Base-by-base conservation (phyloP, 148 eudicot genomes). In the Rheum nobile region DNA sequence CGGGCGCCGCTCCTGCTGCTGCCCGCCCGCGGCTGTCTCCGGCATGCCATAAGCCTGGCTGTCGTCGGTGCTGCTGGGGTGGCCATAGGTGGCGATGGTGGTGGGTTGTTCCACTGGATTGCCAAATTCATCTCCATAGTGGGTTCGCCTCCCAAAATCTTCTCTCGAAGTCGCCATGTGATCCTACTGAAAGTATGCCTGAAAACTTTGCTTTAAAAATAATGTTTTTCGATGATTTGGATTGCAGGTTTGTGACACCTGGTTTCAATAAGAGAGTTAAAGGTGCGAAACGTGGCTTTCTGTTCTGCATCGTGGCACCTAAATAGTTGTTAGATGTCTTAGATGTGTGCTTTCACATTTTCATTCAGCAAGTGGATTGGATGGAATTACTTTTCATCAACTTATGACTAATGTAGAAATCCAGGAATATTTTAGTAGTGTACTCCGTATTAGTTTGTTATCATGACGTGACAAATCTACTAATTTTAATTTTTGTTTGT, bases 51-150 rank as follows among this genome's bases (percentile, higher is more conserved):
- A 32, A 6, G 39, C 43, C 4, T 21, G 71, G 28, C 9, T 3
- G 72, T 70, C 48, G 31, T 41, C 47, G 28, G 31, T 43, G 32
- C 24, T 12, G 75, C 83, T 80, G 1, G 79, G 83, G 17, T 67
- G 68, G 19, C 72, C 79, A 24, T 69, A 73, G 71, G 41, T 75
- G 67, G 78, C 67, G 21, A 70, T 61, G 41, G 81, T 71, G 71
- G 63, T 43, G 19, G 82, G 75, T 52, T 75, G 78, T 19, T 74
- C 17, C 8, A 79, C 19, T 32, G 32, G 61, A 65, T 80, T 76
- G 22, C 83, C 77, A 65, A 72, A 74, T 73, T 80, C 79, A 47
- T 80, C 83, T 10, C 26, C 2, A 13, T 37, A 34, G 22, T 31
- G 63, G 2, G 41, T 34, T 39, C 54, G 42, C 14, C 41, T 37